Evolutionary conservation across 768 basidiomycete species (phyloP), one percentile per base, ranked within the genome.

Genomic region (Lactifluus pinguis): DNA sequence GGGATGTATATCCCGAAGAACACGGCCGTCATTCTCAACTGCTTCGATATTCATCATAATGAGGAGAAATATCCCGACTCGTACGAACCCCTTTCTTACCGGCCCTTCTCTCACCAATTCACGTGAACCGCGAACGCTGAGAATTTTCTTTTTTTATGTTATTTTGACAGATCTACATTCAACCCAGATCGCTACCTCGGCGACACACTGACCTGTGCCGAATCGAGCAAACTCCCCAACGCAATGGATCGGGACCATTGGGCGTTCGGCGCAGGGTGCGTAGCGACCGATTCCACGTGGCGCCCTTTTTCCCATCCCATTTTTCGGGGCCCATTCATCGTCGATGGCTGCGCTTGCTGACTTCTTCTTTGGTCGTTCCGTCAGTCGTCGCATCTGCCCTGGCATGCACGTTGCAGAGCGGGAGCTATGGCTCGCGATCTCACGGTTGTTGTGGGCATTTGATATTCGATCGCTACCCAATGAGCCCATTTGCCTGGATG

Each of bases 251-350:
- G 79, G 41, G 79, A 80, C 61, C 77, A 80, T 57, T 80, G 79
- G 79, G 73, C 74, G 67, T 80, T 79, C 55, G 79, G 79, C 15
- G 77, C 69, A 1, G 79, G 79, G 79, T 80, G 63, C 32, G 73
- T 68, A 6, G 25, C 25, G 25, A 25, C 25, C 1, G 25, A 5
- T 34, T 34, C 9, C 32, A 34, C 32, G 32, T 34, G 32, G 32
- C 1, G 25, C 32, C 9, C 4, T 34, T 34, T 9, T 9, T 9
- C 9, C 32, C 32, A 34, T 34, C 32, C 32, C 49, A 13, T 14
- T n/a, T 51, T 52, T 36, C 10, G 6, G 34, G 34, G 36, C 39
- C 47, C 19, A 25, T 25, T 25, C 57, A 53, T 49, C 50, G 1
- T 49, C 10, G n/a, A 38, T 7, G 15, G 58, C 42, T 36, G 42